Evolutionary conservation across 192 early-diverging fungal species (phyloP).

Genomic region (Obelidium mucronatum): DNA sequence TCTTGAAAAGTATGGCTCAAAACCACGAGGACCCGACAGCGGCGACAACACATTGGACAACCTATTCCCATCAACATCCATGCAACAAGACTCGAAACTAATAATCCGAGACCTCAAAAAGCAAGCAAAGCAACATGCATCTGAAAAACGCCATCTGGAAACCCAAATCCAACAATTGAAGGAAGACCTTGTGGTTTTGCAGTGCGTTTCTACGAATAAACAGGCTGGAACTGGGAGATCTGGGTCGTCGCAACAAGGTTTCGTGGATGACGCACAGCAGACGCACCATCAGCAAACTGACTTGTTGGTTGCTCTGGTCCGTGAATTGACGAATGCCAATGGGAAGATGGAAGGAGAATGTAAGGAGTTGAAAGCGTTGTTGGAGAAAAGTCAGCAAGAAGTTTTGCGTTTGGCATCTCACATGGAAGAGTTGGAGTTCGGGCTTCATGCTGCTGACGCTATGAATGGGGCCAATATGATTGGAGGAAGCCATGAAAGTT

Average conservation of each 20-base stretch:
- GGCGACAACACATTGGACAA: not conserved
- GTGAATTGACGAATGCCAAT: conserved; percentile 27
- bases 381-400: conserved; percentile 18
- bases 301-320: conserved; percentile 10
- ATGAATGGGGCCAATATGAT: not conserved
- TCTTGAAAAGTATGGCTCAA: not conserved
- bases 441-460: not conserved
- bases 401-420: not conserved
- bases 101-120: conserved; percentile 6
- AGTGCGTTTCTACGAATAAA: too few species aligned
- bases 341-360: conserved; percentile 10
- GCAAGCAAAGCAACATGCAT: not conserved
- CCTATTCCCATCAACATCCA: not conserved
- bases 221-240: too few species aligned
- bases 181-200: not conserved
- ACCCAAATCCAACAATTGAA: not conserved
- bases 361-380: not conserved
- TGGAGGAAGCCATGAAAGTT: too few species aligned
- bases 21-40: not conserved
- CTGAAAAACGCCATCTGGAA: not conserved
- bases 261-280: not conserved
- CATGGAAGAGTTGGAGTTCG: conserved; percentile 26
- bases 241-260: not conserved
- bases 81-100: not conserved
- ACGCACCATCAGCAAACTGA: not conserved